Base-by-base conservation (phyloP, 768 basidiomycete species). In the Tricholoma flavovirens region DNA sequence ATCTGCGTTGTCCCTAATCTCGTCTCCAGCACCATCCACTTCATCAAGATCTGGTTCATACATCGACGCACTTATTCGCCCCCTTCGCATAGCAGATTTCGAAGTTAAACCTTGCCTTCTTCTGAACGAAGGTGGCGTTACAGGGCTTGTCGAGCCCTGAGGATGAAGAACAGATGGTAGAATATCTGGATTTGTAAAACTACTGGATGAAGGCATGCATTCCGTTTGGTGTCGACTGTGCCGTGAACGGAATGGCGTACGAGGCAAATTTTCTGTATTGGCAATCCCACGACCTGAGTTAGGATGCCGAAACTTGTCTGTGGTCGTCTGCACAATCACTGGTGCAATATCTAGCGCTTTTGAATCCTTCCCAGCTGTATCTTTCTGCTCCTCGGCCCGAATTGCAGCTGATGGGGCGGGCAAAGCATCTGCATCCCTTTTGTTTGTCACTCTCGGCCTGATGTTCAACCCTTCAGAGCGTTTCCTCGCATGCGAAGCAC, bases 31-130 rank as follows among this genome's bases (percentile, higher is more conserved):
- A 9, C 14, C 12, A 15, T 3, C 30, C 30, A 60, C 59, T 56
- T 59, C 55, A 24, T 60, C 59, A 57, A 65, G 65, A 35, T 67
- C 66, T 12, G 78, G 77, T 63, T 90, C 88, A 64, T 83, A 88
- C 40, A 80, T 77, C 4, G 87, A 86, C 15, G 85, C 78, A 14
- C 79, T 81, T 24, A 82, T 71, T 2, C 86, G 78, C 11, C 75
- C 73, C n/a, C 79, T 75, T 33, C 84, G 77, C 40, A 65, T 62
- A 9, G 73, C 75, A 8, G 78, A 71, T 57, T 71, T 76, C 8
- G 77, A 72, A 5, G 73, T 68, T 22, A 70, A 69, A 5, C 64
- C 58, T 52, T 59, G 63, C 1, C 57, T 53, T 35, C 60, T 62
- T 9, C 55, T 26, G 33, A 60, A 60, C n/a, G 53, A 66, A 48